Conservation (phyloP, 2,329 filamentous ascomycete genomes). For the Xylariales sp. region DNA sequence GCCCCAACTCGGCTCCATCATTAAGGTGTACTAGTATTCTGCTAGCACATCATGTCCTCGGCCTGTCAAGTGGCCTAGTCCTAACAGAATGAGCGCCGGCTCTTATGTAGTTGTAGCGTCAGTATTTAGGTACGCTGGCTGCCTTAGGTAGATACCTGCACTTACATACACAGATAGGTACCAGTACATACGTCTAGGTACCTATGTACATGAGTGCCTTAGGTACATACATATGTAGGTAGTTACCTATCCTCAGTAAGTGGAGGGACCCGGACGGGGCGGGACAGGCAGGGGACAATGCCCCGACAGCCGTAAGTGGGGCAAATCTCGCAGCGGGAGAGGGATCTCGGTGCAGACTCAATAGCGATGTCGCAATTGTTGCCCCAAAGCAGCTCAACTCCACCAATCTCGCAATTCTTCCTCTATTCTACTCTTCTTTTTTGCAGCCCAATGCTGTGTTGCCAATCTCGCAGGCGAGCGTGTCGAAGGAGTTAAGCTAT, state of each 20-base stretch:
- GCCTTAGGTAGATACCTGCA: too few species aligned
- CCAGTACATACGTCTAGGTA: too few species aligned
- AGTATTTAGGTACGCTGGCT: too few species aligned
- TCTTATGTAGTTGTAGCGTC: too few species aligned
- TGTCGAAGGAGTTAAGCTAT: slow-evolving; percentile 9
- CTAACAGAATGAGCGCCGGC: too few species aligned
- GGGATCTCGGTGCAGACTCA: slow-evolving; percentile 45
- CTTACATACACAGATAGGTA: too few species aligned
- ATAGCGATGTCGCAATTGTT: slow-evolving; percentile 55
- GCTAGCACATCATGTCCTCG: too few species aligned
- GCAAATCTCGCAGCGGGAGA: slow-evolving; percentile 36
- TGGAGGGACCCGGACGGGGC: background rate
- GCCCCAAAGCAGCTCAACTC: slow-evolving; percentile 53
- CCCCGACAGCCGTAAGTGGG: slow-evolving; percentile 47
- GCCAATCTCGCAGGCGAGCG: slow-evolving; percentile 24
- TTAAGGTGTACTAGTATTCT: background rate
- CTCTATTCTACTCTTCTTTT: slow-evolving; percentile 52
- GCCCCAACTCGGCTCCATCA: slow-evolving; percentile 2
- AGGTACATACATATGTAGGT: background rate
- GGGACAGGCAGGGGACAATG: slow-evolving; percentile 1
- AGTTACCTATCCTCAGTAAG: too few species aligned
- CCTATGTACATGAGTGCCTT: too few species aligned
- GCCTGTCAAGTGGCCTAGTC: too few species aligned
- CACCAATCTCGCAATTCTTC: slow-evolving; percentile 46
- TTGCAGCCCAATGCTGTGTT: slow-evolving; percentile 43